Percentiles rank a stretch among this genome's conserved stretches.
Conservation (phyloP, 2,329 filamentous ascomycete genomes). For the Orbilia brochopaga region DNA sequence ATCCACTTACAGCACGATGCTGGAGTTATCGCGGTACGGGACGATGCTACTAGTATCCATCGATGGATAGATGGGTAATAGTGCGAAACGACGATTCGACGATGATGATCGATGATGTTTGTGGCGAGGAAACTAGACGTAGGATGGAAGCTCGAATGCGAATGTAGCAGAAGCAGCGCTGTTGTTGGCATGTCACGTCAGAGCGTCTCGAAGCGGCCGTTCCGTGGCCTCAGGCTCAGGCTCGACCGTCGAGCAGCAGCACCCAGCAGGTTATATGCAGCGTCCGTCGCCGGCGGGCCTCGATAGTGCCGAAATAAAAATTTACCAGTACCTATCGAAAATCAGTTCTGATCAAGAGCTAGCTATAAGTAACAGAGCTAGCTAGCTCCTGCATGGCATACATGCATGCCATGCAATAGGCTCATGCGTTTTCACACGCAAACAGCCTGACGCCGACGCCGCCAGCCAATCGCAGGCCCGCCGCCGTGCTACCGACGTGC, state of each 20-base stretch:
- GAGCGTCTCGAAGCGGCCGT: neutral
- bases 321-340: too few relatives aligned
- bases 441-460: neutral
- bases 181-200: neutral
- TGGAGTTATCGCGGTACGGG: conserved; percentile 46
- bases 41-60: conserved; percentile 44
- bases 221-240: neutral
- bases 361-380: too few relatives aligned
- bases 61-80: conserved; percentile 6
- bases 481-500: conserved; percentile 20
- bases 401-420: too few relatives aligned
- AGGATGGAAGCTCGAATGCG: too few relatives aligned
- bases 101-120: conserved; percentile 3
- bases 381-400: neutral
- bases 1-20: conserved; percentile 41
- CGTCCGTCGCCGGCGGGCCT: neutral
- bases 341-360: too few relatives aligned
- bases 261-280: neutral
- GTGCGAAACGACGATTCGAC: conserved; percentile 10
- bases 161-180: neutral
- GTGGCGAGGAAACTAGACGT: neutral
- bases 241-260: neutral
- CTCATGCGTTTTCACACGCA: neutral
- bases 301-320: neutral
- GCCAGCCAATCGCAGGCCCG: neutral